Evolutionary conservation across 495 filamentous ascomycete genomes (phyloP).

Genomic region (Daldinia decipiens): DNA sequence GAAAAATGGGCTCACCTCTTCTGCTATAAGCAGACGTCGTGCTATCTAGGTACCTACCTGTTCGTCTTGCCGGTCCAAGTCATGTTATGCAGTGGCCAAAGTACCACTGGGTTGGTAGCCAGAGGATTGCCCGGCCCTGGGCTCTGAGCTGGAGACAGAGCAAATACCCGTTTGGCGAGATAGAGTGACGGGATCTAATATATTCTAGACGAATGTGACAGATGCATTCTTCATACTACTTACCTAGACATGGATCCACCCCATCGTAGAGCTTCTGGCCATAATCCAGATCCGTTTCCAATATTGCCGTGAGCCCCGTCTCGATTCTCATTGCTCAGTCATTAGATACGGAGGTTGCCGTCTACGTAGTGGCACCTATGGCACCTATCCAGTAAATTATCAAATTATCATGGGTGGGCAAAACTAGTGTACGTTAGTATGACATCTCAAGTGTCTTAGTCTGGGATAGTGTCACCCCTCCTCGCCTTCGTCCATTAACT

Average conservation of each 20-base stretch:
- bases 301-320: conserved; percentile 27
- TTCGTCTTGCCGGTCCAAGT: conserved; percentile 31
- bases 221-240: conserved; percentile 22
- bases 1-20: conserved; percentile 43
- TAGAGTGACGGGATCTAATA: conserved; percentile 35
- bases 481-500: conserved; percentile 20
- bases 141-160: conserved; percentile 7
- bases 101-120: conserved; percentile 37
- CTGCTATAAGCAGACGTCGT: conserved; percentile 32
- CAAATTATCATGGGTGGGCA: not conserved
- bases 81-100: conserved; percentile 32
- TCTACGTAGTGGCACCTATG: conserved; percentile 12
- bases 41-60: conserved; percentile 20
- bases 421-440: conserved; percentile 32
- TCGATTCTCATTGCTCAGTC: conserved; percentile 20
- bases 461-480: conserved; percentile 20
- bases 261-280: conserved; percentile 9
- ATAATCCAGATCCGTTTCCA: conserved; percentile 18
- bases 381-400: conserved; percentile 2
- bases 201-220: conserved; percentile 30
- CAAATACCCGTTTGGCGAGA: conserved; percentile 21
- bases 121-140: conserved; percentile 9
- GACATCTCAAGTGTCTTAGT: conserved; percentile 34
- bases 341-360: conserved; percentile 36
- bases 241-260: conserved; percentile 21